Base-by-base conservation (phyloP, 805 yeast species). In the Lipomyces kockii region DNA sequence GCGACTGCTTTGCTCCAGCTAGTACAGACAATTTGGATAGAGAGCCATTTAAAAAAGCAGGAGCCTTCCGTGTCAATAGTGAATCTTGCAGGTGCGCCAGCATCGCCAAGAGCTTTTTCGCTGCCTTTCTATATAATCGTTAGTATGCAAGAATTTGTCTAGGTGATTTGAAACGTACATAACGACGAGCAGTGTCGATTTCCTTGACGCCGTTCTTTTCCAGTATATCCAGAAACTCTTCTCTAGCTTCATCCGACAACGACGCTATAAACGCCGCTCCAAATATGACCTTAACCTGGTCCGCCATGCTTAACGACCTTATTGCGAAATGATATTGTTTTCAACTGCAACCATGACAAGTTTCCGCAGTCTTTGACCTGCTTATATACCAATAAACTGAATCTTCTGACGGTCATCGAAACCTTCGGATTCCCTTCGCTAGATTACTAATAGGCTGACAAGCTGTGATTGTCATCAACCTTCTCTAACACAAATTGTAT, bases 141-240 rank as follows among this genome's bases (percentile, higher is more conserved):
- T 29, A 55, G 43, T 14, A 17, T 8, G 11, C 3, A 55, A 55
- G 8, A n/a, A n/a, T n/a, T n/a, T n/a, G n/a, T n/a, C 59, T 17
- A 7, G n/a, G 9, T 12, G 43, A 20, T 32, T 17, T 6, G 5
- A 11, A 17, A 12, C 59, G 14, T 9, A 22, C 35, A 64, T 68
- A 72, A 27, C 65, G 63, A 35, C 64, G 58, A 7, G 73, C 74
- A 25, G 75, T 73, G 63, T 73, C 75, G 61, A 71, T 43, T 12
- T 72, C 74, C 29, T 54, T 58, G 46, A 72, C 67, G 9, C 63
- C 67, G 60, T 62, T 52, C n/a, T 65, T 52, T 60, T 67, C 54
- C 34, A 71, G 65, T 5, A 61, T 12, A 14, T 56, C 53, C 35
- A 55, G 17, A 20, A 68, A 8, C 22, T 58, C 54, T 27, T 56